Conservation (phyloP, 1,139 yeast genomes). For the Hansenula lynferdii region DNA sequence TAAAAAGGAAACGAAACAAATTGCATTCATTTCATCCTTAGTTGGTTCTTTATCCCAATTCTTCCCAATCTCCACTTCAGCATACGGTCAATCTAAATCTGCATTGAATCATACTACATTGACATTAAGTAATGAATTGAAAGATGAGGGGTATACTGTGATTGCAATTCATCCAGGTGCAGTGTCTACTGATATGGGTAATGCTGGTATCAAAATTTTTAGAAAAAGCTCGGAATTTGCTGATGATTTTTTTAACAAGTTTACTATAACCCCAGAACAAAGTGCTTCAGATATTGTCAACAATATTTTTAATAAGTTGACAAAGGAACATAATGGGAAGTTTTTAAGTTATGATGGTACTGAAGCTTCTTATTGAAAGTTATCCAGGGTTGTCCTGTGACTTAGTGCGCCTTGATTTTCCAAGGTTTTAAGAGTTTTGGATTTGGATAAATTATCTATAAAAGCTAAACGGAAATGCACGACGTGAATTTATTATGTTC, state of each 20-base stretch:
- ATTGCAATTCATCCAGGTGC: constrained; percentile 29
- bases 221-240: not conserved
- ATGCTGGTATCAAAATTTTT: not conserved
- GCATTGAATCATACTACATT: constrained; percentile 27
- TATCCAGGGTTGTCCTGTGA: too few species aligned
- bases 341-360: not conserved
- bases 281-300: not conserved
- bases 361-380: too few species aligned
- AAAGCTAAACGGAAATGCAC: too few species aligned
- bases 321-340: not conserved
- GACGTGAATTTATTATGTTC: too few species aligned
- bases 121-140: constrained; percentile 22
- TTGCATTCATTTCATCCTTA: constrained; percentile 20
- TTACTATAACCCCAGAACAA: not conserved
- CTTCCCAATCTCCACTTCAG: constrained; percentile 16
- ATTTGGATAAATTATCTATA: too few species aligned
- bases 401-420: too few species aligned
- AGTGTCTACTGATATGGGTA: constrained; percentile 26
- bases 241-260: not conserved
- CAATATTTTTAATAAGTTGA: not conserved
- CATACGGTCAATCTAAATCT: constrained; percentile 34
- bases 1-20: constrained; percentile 15
- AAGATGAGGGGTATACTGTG: constrained; percentile 22
- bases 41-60: constrained; percentile 23
- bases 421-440: too few species aligned